Evolutionary conservation across 2,329 filamentous ascomycete species (phyloP), one percentile per base, ranked within the genome.

Genomic region (Blastomyces parvus): DNA sequence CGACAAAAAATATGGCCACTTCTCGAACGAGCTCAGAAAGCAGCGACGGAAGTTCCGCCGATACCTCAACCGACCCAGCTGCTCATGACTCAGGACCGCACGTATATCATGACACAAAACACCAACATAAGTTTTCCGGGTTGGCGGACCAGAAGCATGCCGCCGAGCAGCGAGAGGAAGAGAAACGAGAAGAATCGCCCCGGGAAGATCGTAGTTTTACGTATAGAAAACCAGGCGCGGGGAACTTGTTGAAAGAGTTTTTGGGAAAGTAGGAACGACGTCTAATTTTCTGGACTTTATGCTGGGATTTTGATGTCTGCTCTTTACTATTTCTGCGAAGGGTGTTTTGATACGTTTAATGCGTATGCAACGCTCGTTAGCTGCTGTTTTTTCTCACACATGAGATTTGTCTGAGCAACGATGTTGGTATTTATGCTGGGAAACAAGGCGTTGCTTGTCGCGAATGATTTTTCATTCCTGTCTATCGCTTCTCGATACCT

Each of bases 181-280:
- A 36, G 17, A 55, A 19, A 36, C 52, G 52, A n/a, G 52, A 36
- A 2, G 14, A 1, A n/a, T 22, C 27, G 27, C 14, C 5, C 5
- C 33, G 19, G 56, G 56, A 58, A 38, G 38, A 58, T 27, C 56
- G 38, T 25, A 58, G 56, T 27, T 58, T 58, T 25, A 25, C 22
- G 7, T 40, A 40, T 17, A 58, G 56, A 22, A 58, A 58, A 27
- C 56, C 56, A 17, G 56, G 56, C 3, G 36, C 36, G 14, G 56
- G 27, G 19, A 58, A 38, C 38, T 11, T 40, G 36, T 8, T 40
- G 38, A 44, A 27, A 22, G 56, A 42, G 11, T 58, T 40, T 40
- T 42, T 58, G 8, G 36, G 22, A 22, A 58, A 58, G 56, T 58
- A 42, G 42, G 56, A 14, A 25, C n/a, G 19, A 22, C 2, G 4